Conservation (phyloP, 352 stramenopile genomes). For the Globisporangium megalacanthum region DNA sequence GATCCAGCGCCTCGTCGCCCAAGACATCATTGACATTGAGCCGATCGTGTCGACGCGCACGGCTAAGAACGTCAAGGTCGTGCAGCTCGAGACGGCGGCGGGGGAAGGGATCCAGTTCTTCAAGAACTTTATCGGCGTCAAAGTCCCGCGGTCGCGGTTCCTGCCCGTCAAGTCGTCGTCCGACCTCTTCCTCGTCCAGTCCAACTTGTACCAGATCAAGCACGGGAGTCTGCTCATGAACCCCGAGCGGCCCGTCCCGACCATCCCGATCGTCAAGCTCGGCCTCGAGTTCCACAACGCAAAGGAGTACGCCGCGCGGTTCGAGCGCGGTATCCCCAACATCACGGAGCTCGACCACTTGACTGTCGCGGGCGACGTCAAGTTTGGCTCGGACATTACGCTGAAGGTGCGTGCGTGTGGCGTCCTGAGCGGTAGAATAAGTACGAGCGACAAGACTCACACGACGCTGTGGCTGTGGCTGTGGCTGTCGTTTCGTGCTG, state of each 20-base stretch:
- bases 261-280: slow-evolving; percentile 92
- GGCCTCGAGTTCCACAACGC: slow-evolving; percentile 88
- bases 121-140: slow-evolving; percentile 94
- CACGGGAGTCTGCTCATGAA: slow-evolving; percentile 90
- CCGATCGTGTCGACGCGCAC: slow-evolving; percentile 90
- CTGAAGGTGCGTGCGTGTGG: slow-evolving; percentile 61
- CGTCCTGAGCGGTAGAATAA: not conserved
- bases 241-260: slow-evolving; percentile 63
- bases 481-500: not conserved
- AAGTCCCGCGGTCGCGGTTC: slow-evolving; percentile 96
- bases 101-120: slow-evolving; percentile 98
- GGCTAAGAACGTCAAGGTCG: slow-evolving; percentile 93
- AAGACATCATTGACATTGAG: slow-evolving; percentile 98
- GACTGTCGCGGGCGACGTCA: slow-evolving; percentile 90
- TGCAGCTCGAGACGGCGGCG: slow-evolving; percentile 96
- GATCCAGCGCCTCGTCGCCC: slow-evolving; percentile 94
- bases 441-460: not conserved
- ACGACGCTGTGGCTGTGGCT: not conserved
- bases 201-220: slow-evolving; percentile 91
- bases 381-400: slow-evolving; percentile 90
- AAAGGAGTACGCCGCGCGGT: slow-evolving; percentile 84
- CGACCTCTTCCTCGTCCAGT: slow-evolving; percentile 95
- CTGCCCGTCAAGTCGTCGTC: slow-evolving; percentile 99
- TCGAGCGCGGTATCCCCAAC: slow-evolving; percentile 88
- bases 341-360: slow-evolving; percentile 93